phyloP scores from a whole-genome alignment of 306 rosid genomes.

The Crataegus laevigata region DNA sequence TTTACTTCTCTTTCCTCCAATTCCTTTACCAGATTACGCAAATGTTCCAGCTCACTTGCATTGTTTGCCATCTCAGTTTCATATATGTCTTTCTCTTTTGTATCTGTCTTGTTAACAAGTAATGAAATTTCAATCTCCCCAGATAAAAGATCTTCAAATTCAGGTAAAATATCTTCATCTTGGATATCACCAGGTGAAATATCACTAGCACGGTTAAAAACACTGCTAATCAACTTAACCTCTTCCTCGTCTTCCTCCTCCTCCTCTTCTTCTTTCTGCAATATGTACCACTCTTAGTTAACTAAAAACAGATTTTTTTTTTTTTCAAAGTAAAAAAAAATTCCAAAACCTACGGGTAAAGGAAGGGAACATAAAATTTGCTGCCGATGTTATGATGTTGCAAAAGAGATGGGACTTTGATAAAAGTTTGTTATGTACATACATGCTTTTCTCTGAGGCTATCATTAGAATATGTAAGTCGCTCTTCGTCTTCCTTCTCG shows the following conservation, averaged over 20 bases:
- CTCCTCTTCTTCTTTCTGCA: slow-evolving; percentile 26
- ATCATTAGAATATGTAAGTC: slow-evolving; percentile 39
- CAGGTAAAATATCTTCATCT: slow-evolving; percentile 66
- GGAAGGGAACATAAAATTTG: background rate
- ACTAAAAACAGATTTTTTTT: background rate
- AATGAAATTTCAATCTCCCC: slow-evolving; percentile 82
- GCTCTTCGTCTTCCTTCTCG: slow-evolving; percentile 33
- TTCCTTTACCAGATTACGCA: slow-evolving; percentile 59
- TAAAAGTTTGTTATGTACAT: slow-evolving; percentile 18
- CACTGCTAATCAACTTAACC: slow-evolving; percentile 68
- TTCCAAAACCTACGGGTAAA: background rate
- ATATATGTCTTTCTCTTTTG: slow-evolving; percentile 45
- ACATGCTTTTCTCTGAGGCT: slow-evolving; percentile 44
- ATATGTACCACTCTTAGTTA: slow-evolving; percentile 11
- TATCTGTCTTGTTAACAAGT: slow-evolving; percentile 25
- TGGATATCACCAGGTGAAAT: slow-evolving; percentile 31
- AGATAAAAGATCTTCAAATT: slow-evolving; percentile 65
- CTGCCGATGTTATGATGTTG: slow-evolving; percentile 6
- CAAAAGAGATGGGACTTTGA: background rate
- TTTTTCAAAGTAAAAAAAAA: background rate
- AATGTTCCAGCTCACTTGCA: slow-evolving; percentile 63
- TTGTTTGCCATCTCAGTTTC: slow-evolving; percentile 77
- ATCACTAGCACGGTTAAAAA: slow-evolving; percentile 50
- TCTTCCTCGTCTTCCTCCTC: slow-evolving; percentile 66
- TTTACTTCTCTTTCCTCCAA: slow-evolving; percentile 94